Conservation (phyloP, 176 grass and related monocot species). For the Avena sativa region DNA sequence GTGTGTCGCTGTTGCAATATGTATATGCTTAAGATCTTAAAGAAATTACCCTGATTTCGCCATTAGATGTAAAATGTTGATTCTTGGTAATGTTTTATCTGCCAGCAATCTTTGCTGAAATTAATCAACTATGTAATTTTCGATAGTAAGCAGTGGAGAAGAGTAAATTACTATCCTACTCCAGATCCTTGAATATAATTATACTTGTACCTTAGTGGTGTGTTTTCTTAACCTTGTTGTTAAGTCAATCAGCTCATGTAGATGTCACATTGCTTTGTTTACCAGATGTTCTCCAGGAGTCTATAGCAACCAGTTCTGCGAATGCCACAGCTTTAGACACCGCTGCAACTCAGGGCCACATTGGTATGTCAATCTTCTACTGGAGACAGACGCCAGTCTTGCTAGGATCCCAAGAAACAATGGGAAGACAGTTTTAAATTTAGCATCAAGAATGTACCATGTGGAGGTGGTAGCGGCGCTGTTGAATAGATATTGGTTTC, state of each 20-base stretch:
- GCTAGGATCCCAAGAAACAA: too few species aligned
- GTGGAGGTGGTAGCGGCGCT: too few species aligned
- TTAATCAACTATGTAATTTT: constrained; percentile 16
- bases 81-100: constrained; percentile 26
- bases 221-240: constrained; percentile 4
- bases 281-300: constrained; percentile 82
- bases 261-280: constrained; percentile 32
- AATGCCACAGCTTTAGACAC: constrained; percentile 94
- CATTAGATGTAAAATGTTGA: not conserved
- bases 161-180: not conserved
- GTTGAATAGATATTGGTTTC: too few species aligned
- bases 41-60: too few species aligned
- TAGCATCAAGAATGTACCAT: too few species aligned
- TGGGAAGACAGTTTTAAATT: too few species aligned
- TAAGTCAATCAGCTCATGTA: not conserved
- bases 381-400: constrained; percentile 89
- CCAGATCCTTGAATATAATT: too few species aligned
- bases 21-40: too few species aligned
- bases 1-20: too few species aligned
- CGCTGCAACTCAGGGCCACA: constrained; percentile 84
- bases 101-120: not conserved
- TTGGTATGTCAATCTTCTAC: constrained; percentile 87
- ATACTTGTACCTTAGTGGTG: not conserved
- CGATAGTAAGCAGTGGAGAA: constrained; percentile 14
- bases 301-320: constrained; percentile 89